Evolutionary conservation across 129 eudicot species (phyloP).

Genomic region (Pseudognaphalium luteoalbum): DNA sequence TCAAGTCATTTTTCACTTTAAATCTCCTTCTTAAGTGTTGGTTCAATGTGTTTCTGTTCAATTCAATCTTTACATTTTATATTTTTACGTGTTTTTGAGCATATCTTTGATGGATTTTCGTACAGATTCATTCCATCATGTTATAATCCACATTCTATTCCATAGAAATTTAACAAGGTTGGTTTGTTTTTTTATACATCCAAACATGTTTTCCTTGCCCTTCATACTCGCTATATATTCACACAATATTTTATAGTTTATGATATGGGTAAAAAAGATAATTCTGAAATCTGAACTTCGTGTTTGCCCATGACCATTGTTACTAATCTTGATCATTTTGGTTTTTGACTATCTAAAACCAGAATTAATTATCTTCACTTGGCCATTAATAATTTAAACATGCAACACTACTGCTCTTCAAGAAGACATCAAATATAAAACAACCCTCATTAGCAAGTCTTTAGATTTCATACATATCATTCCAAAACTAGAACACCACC

Average conservation of each 20-base stretch:
- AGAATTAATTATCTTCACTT: background rate
- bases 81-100: background rate
- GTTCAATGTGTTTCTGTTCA: background rate
- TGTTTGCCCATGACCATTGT: too few relatives aligned
- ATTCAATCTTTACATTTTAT: background rate
- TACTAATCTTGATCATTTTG: background rate
- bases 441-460: background rate
- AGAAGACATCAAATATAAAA: background rate
- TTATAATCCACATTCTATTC: background rate
- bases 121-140: background rate
- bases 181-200: background rate
- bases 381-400: background rate
- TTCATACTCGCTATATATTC: too few relatives aligned
- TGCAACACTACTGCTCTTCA: background rate
- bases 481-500: background rate
- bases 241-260: too few relatives aligned
- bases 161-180: background rate
- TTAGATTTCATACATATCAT: background rate
- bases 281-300: background rate
- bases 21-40: background rate
- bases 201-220: background rate
- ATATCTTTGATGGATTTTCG: background rate
- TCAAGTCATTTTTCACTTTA: background rate
- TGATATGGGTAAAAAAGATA: background rate
- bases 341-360: background rate